Evolutionary conservation across 495 filamentous ascomycete species (phyloP).

Genomic region (Staphylotrichum tortipilum): DNA sequence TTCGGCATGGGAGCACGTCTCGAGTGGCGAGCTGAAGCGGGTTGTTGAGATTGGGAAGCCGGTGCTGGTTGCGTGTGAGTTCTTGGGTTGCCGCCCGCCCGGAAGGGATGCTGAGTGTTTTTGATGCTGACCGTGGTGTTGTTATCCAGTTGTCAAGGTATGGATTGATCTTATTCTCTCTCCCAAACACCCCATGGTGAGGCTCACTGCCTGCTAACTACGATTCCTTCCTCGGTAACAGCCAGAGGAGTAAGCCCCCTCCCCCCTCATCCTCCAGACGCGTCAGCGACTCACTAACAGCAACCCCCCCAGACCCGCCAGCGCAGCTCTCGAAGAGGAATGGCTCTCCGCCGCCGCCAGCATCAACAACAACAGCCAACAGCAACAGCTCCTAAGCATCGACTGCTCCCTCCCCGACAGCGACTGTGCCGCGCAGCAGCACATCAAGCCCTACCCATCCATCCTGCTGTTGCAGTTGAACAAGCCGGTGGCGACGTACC

Average conservation of each 20-base stretch:
- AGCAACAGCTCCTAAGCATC: constrained; percentile 16
- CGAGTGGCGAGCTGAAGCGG: not conserved
- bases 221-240: not conserved
- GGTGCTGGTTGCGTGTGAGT: constrained; percentile 5
- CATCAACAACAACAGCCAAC: not conserved
- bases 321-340: constrained; percentile 15
- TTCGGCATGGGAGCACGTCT: not conserved
- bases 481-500: constrained; percentile 14
- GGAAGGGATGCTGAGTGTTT: too few species aligned
- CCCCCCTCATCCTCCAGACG: too few species aligned
- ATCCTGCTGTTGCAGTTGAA: constrained; percentile 13
- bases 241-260: not conserved
- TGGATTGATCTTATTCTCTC: too few species aligned
- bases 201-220: too few species aligned
- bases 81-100: not conserved
- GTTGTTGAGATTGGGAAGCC: not conserved
- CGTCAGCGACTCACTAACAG: too few species aligned
- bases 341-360: constrained; percentile 5
- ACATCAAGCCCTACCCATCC: constrained; percentile 10
- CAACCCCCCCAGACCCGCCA: constrained; percentile 16
- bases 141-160: too few species aligned
- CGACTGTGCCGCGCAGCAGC: constrained; percentile 15
- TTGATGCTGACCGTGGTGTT: too few species aligned
- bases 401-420: constrained; percentile 18
- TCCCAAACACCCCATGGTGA: too few species aligned